Base-by-base conservation (phyloP, 306 rosid species). In the Lupinus albus region DNA sequence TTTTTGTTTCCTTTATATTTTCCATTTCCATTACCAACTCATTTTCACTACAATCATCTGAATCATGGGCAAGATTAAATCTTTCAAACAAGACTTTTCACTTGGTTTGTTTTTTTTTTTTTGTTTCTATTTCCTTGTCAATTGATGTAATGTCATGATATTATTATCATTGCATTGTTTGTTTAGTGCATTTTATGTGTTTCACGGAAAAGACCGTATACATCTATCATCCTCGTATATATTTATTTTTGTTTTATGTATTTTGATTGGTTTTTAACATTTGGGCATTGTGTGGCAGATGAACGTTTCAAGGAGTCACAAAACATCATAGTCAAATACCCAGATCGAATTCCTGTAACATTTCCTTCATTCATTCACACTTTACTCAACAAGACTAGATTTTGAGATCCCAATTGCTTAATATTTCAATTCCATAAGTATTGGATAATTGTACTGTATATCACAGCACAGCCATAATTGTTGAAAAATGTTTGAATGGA, bases 331-430 rank as follows among this genome's bases (percentile, higher is more conserved):
- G 17, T 15, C 56, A 84, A 84, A 72, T 78, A 81, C 71, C 84
- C 84, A 8, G 85, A 84, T 64, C 80, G 83, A 52, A 59, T 78
- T 21, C 81, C 81, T 0, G 79, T 72, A 81, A 41, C 68, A 30
- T 6, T 67, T 78, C 55, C 15, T 41, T 36, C 11, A 36, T 36
- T 7, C 41, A 35, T 35, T 35, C 39, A 35, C 7, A 35, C 8
- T 35, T 35, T 35, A 35, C 39, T 9, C 39, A 8, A 36, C 11
- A 36, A 36, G 9, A 36, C 41, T 7, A 36, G 10, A 36, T 25
- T 36, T 36, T 36, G 32, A 47, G 7, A 33, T 5, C 72, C 17
- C 7, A 8, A 13, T 25, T 64, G 1, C n/a, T 25, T 7, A 6
- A 7, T 46, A 45, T 64, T 46, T 64, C 70, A n/a, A 44, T 11